These are phyloP conservation scores for Mrakiaceae sp. DNA, from an alignment of 1,284 basidiomycete genomes.

Conservation along the genomic window DNA sequence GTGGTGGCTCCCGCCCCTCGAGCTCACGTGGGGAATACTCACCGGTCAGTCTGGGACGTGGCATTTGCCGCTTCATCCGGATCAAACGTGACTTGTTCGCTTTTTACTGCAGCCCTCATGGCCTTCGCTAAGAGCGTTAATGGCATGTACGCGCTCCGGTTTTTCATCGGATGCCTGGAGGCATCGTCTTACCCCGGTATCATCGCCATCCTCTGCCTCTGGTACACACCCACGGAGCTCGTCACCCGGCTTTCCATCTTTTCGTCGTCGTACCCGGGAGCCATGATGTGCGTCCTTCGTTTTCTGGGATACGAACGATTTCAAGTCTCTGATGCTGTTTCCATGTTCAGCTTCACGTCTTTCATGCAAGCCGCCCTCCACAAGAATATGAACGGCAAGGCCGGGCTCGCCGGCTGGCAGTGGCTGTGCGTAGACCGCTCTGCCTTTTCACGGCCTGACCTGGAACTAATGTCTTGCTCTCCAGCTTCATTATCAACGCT, in stretches of 20 bases:
- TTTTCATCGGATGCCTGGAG: conserved; percentile 24
- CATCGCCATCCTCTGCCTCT: conserved; percentile 15
- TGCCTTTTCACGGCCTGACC: conserved; percentile 24
- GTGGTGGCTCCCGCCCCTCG: conserved; percentile 19
- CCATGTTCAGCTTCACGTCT: conserved; percentile 20
- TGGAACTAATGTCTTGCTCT: no score
- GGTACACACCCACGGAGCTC: conserved; percentile 19
- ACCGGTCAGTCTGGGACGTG: background rate
- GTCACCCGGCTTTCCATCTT: conserved; percentile 24
- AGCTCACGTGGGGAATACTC: conserved; percentile 19
- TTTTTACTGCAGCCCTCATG: conserved; percentile 9
- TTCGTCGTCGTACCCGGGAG: conserved; percentile 21
- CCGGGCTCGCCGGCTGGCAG: conserved; percentile 20
- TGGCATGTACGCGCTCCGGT: conserved; percentile 25
- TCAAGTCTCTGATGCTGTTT: no score
- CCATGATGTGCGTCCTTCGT: no score
- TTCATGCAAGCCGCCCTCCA: conserved; percentile 22
- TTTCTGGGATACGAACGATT: no score
- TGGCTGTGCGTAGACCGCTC: conserved; percentile 16
- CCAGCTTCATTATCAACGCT: no score
- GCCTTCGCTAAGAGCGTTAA: conserved; percentile 11
- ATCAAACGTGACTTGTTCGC: no score
- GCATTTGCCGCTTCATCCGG: no score
- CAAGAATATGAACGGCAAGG: conserved; percentile 19
- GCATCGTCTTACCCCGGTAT: conserved; percentile 4